Conservation (phyloP, 2,329 filamentous ascomycete species). For the Ceratocystis harringtonii region DNA sequence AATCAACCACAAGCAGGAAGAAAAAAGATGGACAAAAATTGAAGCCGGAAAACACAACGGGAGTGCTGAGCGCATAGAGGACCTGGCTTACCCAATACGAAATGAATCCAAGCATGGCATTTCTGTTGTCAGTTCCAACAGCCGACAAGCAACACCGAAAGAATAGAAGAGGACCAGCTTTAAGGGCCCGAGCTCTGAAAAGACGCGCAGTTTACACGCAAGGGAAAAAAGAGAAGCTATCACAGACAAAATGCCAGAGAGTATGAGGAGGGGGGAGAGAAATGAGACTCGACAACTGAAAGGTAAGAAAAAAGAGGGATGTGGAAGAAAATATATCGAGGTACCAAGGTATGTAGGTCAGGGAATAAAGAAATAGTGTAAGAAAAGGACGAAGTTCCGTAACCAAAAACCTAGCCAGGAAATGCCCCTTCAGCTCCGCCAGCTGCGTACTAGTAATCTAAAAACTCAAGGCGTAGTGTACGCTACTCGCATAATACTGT, state of each 20-base stretch:
- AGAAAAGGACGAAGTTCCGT: not conserved
- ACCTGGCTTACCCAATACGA: constrained; percentile 15
- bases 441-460: not conserved
- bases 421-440: not conserved
- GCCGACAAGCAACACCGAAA: not conserved
- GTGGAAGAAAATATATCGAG: not conserved
- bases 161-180: not conserved
- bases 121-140: not conserved
- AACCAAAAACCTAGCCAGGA: not conserved
- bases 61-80: not conserved
- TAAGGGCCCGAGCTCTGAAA: not conserved
- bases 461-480: not conserved
- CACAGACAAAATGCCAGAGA: not conserved
- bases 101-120: constrained; percentile 13
- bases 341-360: not conserved
- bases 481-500: not conserved
- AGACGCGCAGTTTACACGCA: not conserved
- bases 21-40: not conserved
- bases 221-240: not conserved
- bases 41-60: not conserved
- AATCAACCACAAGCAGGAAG: not conserved
- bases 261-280: not conserved
- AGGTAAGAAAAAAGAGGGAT: not conserved
- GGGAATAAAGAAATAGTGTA: not conserved
- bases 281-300: not conserved